Base-by-base conservation (phyloP, 2,329 filamentous ascomycete genomes). In the Corynespora cassiicola region DNA sequence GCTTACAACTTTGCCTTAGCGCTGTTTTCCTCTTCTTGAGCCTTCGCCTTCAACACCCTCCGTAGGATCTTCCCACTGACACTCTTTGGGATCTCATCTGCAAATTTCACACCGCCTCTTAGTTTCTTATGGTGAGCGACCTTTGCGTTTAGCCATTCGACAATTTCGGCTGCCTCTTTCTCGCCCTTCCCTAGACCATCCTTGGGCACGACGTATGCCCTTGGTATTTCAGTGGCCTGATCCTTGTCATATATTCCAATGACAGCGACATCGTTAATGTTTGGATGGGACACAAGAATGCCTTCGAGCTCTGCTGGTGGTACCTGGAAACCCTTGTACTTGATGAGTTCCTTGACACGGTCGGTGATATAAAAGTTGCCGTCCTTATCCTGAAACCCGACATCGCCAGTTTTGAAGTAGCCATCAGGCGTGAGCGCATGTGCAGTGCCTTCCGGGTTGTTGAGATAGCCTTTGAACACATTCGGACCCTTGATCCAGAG, bases 351-450 rank as follows among this genome's bases (percentile, higher is more conserved):
- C 47, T 71, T 71, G 34, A 70, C 63, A 6, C 90, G 85, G 62
- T 96, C 91, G 1, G 91, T 95, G 63, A 96, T 92, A 73, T 85
- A 96, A 58, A 95, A 88, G 61, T 95, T 88, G 19, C 87, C 87
- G 32, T 87, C 77, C 29, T 78, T 73, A 60, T 95, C 88, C 56
- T 88, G 81, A 50, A 88, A 84, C 4, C 89, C 88, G 17, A 96
- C 84, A 58, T 96, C 91, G 2, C 91, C 91, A 0, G 91, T 96
- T 68, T 86, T 91, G 77, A 95, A 96, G 74, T 84, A 96, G 1
- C 89, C 89, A 50, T 95, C 89, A 0, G 73, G 52, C 2, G 86
- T 87, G 45, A 94, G 82, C 0, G 86, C 84, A 29, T 88, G 84
- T 2, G 73, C 75, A 3, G 88, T 90, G 3, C 85, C 81, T 46